Conservation (phyloP, 2,329 filamentous ascomycete species). For the Neurospora crassa region DNA sequence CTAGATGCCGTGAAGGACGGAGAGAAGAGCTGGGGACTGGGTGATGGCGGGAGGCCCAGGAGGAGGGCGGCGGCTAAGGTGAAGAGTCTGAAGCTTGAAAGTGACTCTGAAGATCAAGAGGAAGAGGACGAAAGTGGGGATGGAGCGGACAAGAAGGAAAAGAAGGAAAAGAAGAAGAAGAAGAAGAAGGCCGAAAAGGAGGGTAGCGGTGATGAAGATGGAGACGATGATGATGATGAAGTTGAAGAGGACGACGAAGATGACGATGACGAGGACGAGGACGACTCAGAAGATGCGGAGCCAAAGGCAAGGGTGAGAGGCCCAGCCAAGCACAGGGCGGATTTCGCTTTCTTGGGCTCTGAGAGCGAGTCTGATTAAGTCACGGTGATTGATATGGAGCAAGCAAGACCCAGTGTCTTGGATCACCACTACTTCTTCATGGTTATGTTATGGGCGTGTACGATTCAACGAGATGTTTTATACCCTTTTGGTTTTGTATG, state of each 20-base stretch:
- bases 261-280: slow-evolving; percentile 13
- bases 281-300: slow-evolving; percentile 23
- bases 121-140: slow-evolving; percentile 16
- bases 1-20: slow-evolving; percentile 78
- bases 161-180: slow-evolving; percentile 22
- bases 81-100: slow-evolving; percentile 27
- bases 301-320: slow-evolving; percentile 36
- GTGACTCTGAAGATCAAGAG: slow-evolving; percentile 26
- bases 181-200: slow-evolving; percentile 13
- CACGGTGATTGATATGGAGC: not conserved
- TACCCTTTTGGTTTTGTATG: not conserved
- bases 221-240: slow-evolving; percentile 24
- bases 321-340: slow-evolving; percentile 36
- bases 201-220: slow-evolving; percentile 14
- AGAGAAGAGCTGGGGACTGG: slow-evolving; percentile 64
- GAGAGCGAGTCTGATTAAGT: slow-evolving; percentile 57
- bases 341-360: slow-evolving; percentile 57
- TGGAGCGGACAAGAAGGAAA: slow-evolving; percentile 10
- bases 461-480: not conserved
- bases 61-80: slow-evolving; percentile 22
- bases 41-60: slow-evolving; percentile 30
- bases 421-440: not conserved
- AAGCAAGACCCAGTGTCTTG: not conserved
- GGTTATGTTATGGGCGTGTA: not conserved
- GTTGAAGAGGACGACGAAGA: slow-evolving; percentile 19